phyloP scores from a whole-genome alignment of 805 yeast species.

The Metahyphopichia silvanorum region DNA sequence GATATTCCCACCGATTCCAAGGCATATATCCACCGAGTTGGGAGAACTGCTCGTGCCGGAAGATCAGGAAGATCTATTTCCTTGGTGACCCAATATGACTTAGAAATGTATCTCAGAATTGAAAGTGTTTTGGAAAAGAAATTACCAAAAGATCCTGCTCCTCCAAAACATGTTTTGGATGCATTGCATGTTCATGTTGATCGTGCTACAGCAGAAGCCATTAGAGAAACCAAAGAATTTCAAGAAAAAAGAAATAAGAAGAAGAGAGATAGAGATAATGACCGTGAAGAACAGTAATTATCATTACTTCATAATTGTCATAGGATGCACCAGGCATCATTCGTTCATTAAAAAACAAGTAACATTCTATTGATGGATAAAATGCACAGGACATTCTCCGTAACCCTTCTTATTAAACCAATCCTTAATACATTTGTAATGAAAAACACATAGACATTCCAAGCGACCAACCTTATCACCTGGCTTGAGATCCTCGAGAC shows the following conservation, averaged over 20 bases:
- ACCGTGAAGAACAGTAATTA: slow-evolving; percentile 31
- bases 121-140: slow-evolving; percentile 84
- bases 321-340: too few relatives aligned
- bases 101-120: slow-evolving; percentile 82
- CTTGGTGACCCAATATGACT: slow-evolving; percentile 89
- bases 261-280: slow-evolving; percentile 31
- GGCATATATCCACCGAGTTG: slow-evolving; percentile 84
- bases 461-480: slow-evolving; percentile 89
- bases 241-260: slow-evolving; percentile 34
- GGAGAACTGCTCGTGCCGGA: slow-evolving; percentile 95
- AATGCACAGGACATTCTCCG: slow-evolving; percentile 85
- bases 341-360: not conserved
- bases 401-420: slow-evolving; percentile 89
- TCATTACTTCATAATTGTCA: too few relatives aligned
- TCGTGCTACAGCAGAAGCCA: slow-evolving; percentile 87
- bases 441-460: slow-evolving; percentile 94
- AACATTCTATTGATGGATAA: slow-evolving; percentile 24
- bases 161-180: slow-evolving; percentile 72
- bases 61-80: slow-evolving; percentile 84
- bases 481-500: slow-evolving; percentile 82
- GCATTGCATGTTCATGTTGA: slow-evolving; percentile 85
- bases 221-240: slow-evolving; percentile 68
- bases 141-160: slow-evolving; percentile 73
- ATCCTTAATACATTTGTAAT: slow-evolving; percentile 81
- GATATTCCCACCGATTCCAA: slow-evolving; percentile 84